These are phyloP conservation scores for Aureobasidium mangrovei DNA, from an alignment of 2,329 filamentous ascomycete genomes.

Conservation along the genomic window DNA sequence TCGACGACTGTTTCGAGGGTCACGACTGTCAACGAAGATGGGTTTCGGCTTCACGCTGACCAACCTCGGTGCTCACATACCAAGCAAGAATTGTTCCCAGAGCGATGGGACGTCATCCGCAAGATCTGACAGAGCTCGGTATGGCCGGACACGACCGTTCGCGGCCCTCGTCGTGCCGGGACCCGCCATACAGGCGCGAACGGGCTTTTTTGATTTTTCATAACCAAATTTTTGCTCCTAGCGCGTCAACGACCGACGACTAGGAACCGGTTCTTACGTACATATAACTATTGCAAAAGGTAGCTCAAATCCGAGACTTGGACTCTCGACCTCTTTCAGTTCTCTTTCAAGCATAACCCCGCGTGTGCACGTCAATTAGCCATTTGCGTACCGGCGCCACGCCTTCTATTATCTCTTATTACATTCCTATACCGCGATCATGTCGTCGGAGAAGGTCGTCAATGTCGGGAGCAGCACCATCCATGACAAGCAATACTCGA, in stretches of 20 bases:
- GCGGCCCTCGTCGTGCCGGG: background rate
- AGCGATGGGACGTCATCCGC: conserved; percentile 1
- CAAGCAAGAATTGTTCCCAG: background rate
- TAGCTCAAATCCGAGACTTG: conserved; percentile 8
- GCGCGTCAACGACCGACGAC: conserved; percentile 11
- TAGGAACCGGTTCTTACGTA: conserved; percentile 10
- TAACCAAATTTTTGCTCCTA: conserved; percentile 12
- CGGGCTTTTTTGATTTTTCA: conserved; percentile 10
- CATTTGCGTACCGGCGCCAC: conserved; percentile 6
- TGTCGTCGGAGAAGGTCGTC: conserved; percentile 9
- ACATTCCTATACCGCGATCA: background rate
- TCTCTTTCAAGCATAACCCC: background rate
- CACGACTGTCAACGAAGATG: background rate
- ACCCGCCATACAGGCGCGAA: conserved; percentile 9
- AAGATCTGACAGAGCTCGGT: background rate
- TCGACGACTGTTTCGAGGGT: background rate
- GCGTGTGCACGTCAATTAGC: conserved; percentile 8
- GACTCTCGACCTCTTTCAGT: background rate
- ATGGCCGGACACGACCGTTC: conserved; percentile 5
- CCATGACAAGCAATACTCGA: background rate
- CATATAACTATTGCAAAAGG: conserved; percentile 8
- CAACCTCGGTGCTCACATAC: background rate
- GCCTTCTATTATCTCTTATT: background rate
- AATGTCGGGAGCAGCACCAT: background rate
- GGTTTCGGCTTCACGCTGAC: background rate